Conservation (phyloP, 108 stramenopile genomes). For the Chaetoceros muelleri region DNA sequence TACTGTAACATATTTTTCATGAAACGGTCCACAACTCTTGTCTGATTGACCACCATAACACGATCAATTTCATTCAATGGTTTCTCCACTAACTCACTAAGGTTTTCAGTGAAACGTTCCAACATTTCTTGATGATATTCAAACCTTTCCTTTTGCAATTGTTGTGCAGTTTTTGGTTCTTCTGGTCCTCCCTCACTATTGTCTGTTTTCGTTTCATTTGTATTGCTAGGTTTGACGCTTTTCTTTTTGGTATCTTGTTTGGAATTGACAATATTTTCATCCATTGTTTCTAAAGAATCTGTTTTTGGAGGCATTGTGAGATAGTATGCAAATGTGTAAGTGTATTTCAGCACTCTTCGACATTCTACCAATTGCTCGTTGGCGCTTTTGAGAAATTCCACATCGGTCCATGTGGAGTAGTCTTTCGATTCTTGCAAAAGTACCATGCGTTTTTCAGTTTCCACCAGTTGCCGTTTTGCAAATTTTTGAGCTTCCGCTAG, state of each 20-base stretch:
- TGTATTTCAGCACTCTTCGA: slow-evolving; percentile 94
- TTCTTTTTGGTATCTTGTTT: slow-evolving; percentile 18
- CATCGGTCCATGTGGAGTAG: slow-evolving; percentile 89
- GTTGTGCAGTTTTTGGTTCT: slow-evolving; percentile 1
- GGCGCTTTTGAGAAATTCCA: slow-evolving; percentile 94
- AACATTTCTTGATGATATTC: slow-evolving; percentile 98
- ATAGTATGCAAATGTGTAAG: slow-evolving; percentile 92
- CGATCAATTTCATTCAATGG: slow-evolving; percentile 85
- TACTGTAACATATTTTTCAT: slow-evolving; percentile 85
- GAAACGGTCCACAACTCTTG: slow-evolving; percentile 89
- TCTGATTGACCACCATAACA: slow-evolving; percentile 92
- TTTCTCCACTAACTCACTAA: slow-evolving; percentile 79
- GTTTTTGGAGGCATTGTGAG: slow-evolving; percentile 16
- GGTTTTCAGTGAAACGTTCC: slow-evolving; percentile 93
- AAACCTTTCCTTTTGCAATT: slow-evolving; percentile 83
- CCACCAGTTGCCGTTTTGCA: slow-evolving; percentile 78
- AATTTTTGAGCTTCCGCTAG: slow-evolving; percentile 77
- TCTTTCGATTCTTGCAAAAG: slow-evolving; percentile 78
- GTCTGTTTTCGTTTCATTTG: slow-evolving; percentile 6
- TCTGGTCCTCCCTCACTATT: not conserved
- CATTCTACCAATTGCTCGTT: slow-evolving; percentile 95
- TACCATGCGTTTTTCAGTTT: slow-evolving; percentile 87
- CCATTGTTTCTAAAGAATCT: not conserved
- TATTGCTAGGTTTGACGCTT: no score
- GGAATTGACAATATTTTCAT: not conserved